Percentiles rank a stretch among this genome's conserved stretches.
phyloP scores from a whole-genome alignment of 225 moss, liverwort and hornwort species.

The Climacium dendroides region DNA sequence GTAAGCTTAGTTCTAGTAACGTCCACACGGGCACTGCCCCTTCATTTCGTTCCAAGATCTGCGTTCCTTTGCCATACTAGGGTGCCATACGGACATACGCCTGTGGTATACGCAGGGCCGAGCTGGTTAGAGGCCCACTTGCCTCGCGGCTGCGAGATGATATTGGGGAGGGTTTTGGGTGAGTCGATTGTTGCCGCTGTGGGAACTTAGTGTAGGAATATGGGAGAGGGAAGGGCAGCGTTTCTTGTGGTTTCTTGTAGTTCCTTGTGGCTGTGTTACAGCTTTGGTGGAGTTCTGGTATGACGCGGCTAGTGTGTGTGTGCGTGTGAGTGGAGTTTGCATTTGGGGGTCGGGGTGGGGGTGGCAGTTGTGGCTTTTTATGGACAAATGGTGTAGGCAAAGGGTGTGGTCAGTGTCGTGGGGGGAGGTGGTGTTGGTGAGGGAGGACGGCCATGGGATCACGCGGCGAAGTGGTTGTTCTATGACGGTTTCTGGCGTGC shows the following conservation, averaged over 20 bases:
- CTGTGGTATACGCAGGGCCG: not conserved
- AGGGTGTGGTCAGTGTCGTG: slow-evolving; percentile 44
- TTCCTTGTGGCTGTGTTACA: not conserved
- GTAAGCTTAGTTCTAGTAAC: not conserved
- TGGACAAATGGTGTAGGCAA: slow-evolving; percentile 43
- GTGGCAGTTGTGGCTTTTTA: slow-evolving; percentile 10
- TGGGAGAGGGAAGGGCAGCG: not conserved
- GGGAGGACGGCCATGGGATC: slow-evolving; percentile 11
- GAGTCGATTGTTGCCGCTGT: not conserved
- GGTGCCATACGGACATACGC: not conserved
- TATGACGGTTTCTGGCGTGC: slow-evolving; percentile 14
- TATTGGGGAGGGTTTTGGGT: not conserved
- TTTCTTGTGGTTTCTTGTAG: not conserved
- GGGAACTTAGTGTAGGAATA: not conserved
- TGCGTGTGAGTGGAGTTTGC: not conserved
- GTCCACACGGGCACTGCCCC: not conserved
- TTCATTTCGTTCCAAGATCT: not conserved
- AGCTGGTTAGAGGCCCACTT: not conserved
- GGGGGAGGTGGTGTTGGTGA: slow-evolving; percentile 23
- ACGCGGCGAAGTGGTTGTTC: not conserved
- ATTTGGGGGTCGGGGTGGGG: not conserved
- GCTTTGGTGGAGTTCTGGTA: not conserved
- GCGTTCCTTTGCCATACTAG: not conserved
- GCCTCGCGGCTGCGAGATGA: not conserved
- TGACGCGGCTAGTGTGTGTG: not conserved